Evolutionary conservation across 148 eudicot species (phyloP), one percentile per base, ranked within the genome.

Genomic region (Nepenthes mirabilis): DNA sequence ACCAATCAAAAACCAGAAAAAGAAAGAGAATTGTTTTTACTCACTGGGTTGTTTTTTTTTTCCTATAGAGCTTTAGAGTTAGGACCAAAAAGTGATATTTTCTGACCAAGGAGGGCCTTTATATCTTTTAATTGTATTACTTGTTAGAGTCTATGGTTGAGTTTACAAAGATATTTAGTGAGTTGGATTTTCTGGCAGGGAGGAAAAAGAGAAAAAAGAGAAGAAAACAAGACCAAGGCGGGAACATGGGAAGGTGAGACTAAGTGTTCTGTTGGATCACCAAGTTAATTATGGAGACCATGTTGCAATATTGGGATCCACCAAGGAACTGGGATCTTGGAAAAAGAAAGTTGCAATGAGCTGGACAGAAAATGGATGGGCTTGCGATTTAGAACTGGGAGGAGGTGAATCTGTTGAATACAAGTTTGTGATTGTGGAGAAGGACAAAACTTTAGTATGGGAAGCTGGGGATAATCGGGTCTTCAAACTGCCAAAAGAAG

Each of bases 281-380:
- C 96, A 93, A 81, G 99, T 93, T 45, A 63, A 77, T 51, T 93
- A 75, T 67, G 99, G 99, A 49, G 99, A 93, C 70, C 76, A 74
- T 60, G 81, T 88, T 55, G 83, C 71, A 33, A 56, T 93, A 36
- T 64, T 82, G 61, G 96, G 96, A 13, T 93, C 99, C 12, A 51
- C 57, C 37, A 76, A 73, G 74, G 96, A 88, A 35, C 59, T 93
- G 52, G 99, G 99, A 45, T 82, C 86, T 9, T 93, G 99, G 99
- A 80, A 82, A 70, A 78, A 88, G 64, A 55, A 78, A 52, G 76
- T 80, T 63, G 58, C 72, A 14, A 75, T 93, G 95, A 52, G 56
- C 36, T 93, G 99, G 99, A 83, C 91, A 0, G 82, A 79, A 59
- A 73, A 73, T 65, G 99, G 96, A 70, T 93, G 99, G 99, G 73